Conservation (phyloP, 1,139 yeast species). For the Sugiyamaella sp. region DNA sequence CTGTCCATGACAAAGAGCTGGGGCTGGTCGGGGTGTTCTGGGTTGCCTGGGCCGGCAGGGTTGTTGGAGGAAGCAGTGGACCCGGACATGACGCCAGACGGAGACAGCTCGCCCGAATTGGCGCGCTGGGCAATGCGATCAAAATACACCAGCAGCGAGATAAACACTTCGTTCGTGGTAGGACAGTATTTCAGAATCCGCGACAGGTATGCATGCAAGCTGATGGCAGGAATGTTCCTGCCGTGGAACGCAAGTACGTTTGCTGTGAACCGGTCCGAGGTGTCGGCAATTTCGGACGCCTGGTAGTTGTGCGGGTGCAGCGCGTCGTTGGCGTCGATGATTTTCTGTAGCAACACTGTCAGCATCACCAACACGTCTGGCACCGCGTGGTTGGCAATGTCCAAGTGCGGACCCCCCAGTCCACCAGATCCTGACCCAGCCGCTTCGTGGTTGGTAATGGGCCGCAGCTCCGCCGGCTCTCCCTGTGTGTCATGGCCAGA, state of each 20-base stretch:
- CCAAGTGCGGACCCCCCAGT: constrained; percentile 50
- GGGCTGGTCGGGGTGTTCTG: constrained; percentile 28
- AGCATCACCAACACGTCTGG: constrained; percentile 81
- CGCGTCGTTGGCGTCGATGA: constrained; percentile 89
- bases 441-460: not conserved
- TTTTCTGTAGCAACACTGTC: constrained; percentile 78
- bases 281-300: constrained; percentile 23
- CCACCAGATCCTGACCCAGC: constrained; percentile 19
- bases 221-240: constrained; percentile 90
- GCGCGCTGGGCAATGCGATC: constrained; percentile 93
- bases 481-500: not conserved
- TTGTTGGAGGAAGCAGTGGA: not conserved
- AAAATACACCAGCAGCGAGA: constrained; percentile 86
- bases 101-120: constrained; percentile 49
- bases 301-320: constrained; percentile 74
- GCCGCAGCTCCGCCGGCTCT: not conserved
- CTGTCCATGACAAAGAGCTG: constrained; percentile 88
- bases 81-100: constrained; percentile 21
- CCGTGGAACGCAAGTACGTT: constrained; percentile 93
- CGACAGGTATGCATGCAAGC: constrained; percentile 83
- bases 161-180: constrained; percentile 92
- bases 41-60: constrained; percentile 23
- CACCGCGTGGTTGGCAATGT: constrained; percentile 83
- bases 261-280: constrained; percentile 46
- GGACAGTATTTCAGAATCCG: constrained; percentile 96